These are phyloP conservation scores for Syncephalis plumigaleata DNA, from an alignment of 371 early-diverging fungal species.

Conservation along the genomic window DNA sequence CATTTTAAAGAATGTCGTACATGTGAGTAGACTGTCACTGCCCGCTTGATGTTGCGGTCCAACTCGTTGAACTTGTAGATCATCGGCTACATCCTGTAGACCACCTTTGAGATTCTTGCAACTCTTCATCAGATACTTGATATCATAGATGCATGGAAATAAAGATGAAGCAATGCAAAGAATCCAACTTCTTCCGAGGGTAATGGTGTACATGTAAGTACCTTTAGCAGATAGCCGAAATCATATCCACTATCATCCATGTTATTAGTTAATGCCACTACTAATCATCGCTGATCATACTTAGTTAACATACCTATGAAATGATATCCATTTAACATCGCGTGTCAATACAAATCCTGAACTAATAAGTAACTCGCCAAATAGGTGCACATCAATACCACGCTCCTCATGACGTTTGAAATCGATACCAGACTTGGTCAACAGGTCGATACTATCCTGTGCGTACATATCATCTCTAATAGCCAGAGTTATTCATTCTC, in stretches of 20 bases:
- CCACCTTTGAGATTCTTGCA: constrained; percentile 96
- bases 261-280: not conserved
- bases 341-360: constrained; percentile 91
- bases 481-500: not conserved
- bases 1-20: constrained; percentile 93
- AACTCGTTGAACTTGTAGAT: constrained; percentile 76
- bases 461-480: constrained; percentile 95
- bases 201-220: constrained; percentile 80
- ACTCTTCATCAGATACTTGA: constrained; percentile 96
- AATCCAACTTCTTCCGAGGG: constrained; percentile 92
- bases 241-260: constrained; percentile 76
- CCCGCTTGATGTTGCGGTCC: constrained; percentile 99
- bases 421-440: constrained; percentile 95
- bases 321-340: constrained; percentile 96
- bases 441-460: constrained; percentile 96
- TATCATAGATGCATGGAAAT: constrained; percentile 98
- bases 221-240: constrained; percentile 97
- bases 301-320: constrained; percentile 65
- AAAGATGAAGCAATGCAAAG: constrained; percentile 79
- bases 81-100: constrained; percentile 97
- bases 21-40: constrained; percentile 94
- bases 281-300: not conserved
- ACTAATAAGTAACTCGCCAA: constrained; percentile 95
- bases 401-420: constrained; percentile 92
- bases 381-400: constrained; percentile 95